Evolutionary conservation across 352 stramenopile species (phyloP).

Genomic region (Pythium biforme): DNA sequence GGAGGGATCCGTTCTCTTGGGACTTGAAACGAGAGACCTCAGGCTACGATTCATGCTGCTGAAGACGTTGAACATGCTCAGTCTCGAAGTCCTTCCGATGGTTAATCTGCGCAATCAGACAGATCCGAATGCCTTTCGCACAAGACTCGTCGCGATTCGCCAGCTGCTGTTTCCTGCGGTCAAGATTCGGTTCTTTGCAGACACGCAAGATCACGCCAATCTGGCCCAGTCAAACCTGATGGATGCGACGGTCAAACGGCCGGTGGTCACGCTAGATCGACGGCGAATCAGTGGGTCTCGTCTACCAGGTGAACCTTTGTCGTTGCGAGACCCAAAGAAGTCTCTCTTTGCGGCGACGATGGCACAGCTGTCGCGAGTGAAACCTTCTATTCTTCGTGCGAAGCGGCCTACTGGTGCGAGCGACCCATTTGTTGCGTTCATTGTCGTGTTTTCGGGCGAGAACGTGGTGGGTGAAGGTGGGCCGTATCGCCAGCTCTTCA

Average conservation of each 20-base stretch:
- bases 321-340: constrained; percentile 42
- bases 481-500: constrained; percentile 78
- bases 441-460: constrained; percentile 72
- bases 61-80: constrained; percentile 56
- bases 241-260: constrained; percentile 50
- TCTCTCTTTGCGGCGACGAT: constrained; percentile 74
- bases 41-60: constrained; percentile 58
- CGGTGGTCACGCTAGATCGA: constrained; percentile 69
- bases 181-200: constrained; percentile 71
- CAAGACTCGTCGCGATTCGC: constrained; percentile 51
- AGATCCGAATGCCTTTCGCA: constrained; percentile 49
- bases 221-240: constrained; percentile 44
- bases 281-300: constrained; percentile 45
- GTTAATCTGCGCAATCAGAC: constrained; percentile 58
- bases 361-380: constrained; percentile 47
- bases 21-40: constrained; percentile 55
- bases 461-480: constrained; percentile 80
- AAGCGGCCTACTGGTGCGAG: constrained; percentile 76
- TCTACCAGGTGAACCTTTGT: constrained; percentile 17
- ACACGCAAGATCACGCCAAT: constrained; percentile 71
- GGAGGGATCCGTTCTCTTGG: constrained; percentile 38
- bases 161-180: constrained; percentile 72
- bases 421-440: constrained; percentile 81
- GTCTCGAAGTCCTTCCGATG: constrained; percentile 54
- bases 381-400: constrained; percentile 47